Evolutionary conservation across 2,329 filamentous ascomycete genomes (phyloP), one percentile per base, ranked within the genome.

Genomic region (Ustulina deusta): DNA sequence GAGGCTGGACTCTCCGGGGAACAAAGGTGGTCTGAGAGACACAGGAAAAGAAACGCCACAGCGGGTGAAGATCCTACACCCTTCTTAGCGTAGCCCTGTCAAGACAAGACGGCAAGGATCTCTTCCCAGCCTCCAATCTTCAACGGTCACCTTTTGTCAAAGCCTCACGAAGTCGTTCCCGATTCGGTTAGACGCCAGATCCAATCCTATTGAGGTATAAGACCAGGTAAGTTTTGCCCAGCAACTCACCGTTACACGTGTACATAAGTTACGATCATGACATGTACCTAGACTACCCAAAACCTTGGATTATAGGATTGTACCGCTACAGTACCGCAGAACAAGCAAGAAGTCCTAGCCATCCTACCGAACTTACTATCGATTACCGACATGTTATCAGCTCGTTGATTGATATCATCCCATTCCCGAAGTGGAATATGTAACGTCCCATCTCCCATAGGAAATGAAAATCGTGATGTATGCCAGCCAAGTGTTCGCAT

Each of bases 141-240:
- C 46, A 62, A 68, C 68, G 68, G 64, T 58, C 65, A 62, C 36
- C 63, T 55, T 62, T 57, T 61, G 25, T 44, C 40, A 42, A 71
- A 72, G 65, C 66, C 65, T 66, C 64, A 59, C 68, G 67, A 73
- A 49, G 56, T 70, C 25, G 55, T 71, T 71, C 62, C 66, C 65
- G n/a, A 73, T 72, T 27, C 36, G 62, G 67, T 46, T 68, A 69
- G 61, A 25, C 20, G 25, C 32, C 27, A 22, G 22, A 44, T 25
- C 55, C 32, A 58, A 20, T 38, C 48, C 55, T 60, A 40, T 56
- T 42, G 32, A 59, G 32, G 48, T 54, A 52, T 65, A 67, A 58
- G 44, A 61, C 51, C 60, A 29, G 46, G 52, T 11, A 57, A 40
- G 22, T 27, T 57, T 54, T 42, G 42, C 25, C 22, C 40, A 49